phyloP scores from a whole-genome alignment of 129 eudicot species.

The Centella asiatica region DNA sequence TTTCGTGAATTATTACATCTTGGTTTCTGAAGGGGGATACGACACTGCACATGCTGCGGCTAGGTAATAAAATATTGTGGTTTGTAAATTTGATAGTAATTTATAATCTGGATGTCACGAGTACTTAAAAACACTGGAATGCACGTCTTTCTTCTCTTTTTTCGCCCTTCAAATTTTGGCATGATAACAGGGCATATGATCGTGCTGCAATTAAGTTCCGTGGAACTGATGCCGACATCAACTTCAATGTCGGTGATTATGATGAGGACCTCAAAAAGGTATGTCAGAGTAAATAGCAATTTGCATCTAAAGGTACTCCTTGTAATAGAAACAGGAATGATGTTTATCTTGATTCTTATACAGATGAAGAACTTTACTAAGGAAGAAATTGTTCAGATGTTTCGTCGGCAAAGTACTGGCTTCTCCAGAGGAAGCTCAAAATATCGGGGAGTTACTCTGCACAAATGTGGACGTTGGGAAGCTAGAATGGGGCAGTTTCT shows the following conservation, averaged over 20 bases:
- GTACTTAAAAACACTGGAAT: background rate
- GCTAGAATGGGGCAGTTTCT: background rate
- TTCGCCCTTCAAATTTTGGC: background rate
- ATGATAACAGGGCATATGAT: slow-evolving; percentile 54
- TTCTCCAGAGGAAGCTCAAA: background rate
- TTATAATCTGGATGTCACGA: background rate
- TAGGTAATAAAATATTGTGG: slow-evolving; percentile 30
- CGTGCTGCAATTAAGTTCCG: slow-evolving; percentile 76
- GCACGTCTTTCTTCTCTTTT: background rate
- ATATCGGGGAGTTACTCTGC: background rate
- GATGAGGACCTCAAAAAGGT: slow-evolving; percentile 66
- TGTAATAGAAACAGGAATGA: background rate
- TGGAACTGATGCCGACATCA: slow-evolving; percentile 63
- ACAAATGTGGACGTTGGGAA: background rate
- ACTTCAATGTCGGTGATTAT: slow-evolving; percentile 53
- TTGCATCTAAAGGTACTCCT: background rate
- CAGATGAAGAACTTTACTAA: slow-evolving; percentile 63
- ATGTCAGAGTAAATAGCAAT: slow-evolving; percentile 1
- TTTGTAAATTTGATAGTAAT: background rate
- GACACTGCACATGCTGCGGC: slow-evolving; percentile 68
- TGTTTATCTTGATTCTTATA: slow-evolving; percentile 7
- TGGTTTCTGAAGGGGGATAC: slow-evolving; percentile 52
- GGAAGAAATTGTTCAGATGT: slow-evolving; percentile 63
- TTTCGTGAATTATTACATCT: slow-evolving; percentile 6
- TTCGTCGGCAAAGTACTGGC: background rate